Conservation (phyloP, 1,139 yeast species). For the Debaryomycetaceae sp. region DNA sequence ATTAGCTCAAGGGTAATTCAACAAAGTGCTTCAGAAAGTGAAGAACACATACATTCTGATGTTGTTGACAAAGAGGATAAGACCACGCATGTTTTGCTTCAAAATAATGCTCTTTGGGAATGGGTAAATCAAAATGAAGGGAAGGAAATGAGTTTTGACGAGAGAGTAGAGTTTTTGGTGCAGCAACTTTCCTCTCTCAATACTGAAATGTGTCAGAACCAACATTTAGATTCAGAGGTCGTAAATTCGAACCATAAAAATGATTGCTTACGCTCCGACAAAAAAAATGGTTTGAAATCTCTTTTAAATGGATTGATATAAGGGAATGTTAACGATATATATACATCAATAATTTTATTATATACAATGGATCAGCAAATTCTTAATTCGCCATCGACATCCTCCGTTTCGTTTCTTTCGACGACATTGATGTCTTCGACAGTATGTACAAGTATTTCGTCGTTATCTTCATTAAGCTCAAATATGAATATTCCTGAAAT, state of each 20-base stretch:
- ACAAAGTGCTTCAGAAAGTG: constrained; percentile 6
- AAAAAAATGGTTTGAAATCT: constrained; percentile 4
- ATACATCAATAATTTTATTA: constrained; percentile 2
- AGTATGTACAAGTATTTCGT: constrained; percentile 64
- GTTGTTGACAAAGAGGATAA: constrained; percentile 3
- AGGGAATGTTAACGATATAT: not conserved
- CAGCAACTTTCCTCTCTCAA: constrained; percentile 14
- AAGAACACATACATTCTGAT: not conserved
- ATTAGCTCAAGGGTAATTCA: constrained; percentile 19
- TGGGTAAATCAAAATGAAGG: constrained; percentile 19
- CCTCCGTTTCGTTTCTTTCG: constrained; percentile 38
- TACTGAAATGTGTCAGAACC: not conserved
- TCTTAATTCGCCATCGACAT: constrained; percentile 24
- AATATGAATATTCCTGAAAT: constrained; percentile 73
- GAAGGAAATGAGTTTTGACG: constrained; percentile 16
- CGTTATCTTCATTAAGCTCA: constrained; percentile 60
- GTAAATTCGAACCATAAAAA: no score
- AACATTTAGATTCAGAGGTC: not conserved
- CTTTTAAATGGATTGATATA: not conserved
- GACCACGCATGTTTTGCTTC: constrained; percentile 5
- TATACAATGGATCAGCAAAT: constrained; percentile 20
- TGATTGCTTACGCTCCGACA: constrained; percentile 2
- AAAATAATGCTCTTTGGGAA: constrained; percentile 19
- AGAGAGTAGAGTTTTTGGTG: constrained; percentile 23
- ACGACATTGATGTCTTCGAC: constrained; percentile 72